Evolutionary conservation across 345 rosid genomes (phyloP), one percentile per base, ranked within the genome.

Genomic region (Jatropha curcas): DNA sequence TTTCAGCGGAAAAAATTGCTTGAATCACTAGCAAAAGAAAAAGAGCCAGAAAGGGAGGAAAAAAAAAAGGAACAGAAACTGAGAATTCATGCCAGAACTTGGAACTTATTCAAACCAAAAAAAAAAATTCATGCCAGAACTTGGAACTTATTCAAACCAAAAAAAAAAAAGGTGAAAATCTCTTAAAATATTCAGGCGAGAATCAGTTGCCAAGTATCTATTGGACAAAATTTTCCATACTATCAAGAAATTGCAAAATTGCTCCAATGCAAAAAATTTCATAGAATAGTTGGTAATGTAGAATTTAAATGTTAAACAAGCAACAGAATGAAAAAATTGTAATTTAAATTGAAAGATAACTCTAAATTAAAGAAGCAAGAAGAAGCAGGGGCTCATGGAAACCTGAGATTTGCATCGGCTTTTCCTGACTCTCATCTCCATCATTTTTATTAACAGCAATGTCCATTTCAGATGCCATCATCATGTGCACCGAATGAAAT

Each of bases 1-100:
- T 88, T 79, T 90, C 93, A 35, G 80, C 76, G 20, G 85, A 65
- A 73, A 92, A 90, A 69, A 92, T 81, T 67, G 89, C 84, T 75
- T 83, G 85, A 6, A 71, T 69, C 79, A 84, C 97, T 87, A 75
- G 70, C 67, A 65, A 71, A 39, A 61, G 34, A 75, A 63, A 74
- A 50, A 24, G 31, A 48, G 43, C 19, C 52, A 16, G 25, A 52
- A 41, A 20, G 20, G 27, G 2, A 33, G 70, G 24, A 33, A 62
- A 33, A 39, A 14, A n/a, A 19, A 35, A 35, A 8, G 27, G 19
- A 35, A 70, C 3, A 37, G 14, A 45, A 73, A 63, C n/a, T 24
- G 28, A 11, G 20, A 59, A 67, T 51, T 66, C 35, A 52, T 60
- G 60, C 27, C 53, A 35, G 9, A 48, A 52, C 51, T 2, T 30